Base-by-base conservation (phyloP, 2,329 filamentous ascomycete genomes). In the Rhytidhysteron rufulum region DNA sequence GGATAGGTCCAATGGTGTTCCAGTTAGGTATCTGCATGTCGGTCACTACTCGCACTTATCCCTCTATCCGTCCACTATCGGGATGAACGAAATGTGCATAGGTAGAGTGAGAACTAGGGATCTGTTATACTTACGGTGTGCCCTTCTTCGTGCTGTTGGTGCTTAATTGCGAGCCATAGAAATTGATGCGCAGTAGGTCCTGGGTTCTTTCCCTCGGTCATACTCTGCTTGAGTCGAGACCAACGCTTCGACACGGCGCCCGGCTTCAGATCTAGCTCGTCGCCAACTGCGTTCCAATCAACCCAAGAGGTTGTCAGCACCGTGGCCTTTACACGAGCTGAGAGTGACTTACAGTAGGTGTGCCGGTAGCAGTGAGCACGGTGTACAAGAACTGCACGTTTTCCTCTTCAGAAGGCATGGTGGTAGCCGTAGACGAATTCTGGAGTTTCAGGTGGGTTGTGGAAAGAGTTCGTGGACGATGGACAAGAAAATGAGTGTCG, bases 381-480 rank as follows among this genome's bases (percentile, higher is more conserved):
- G 54, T 32, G 44, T 63, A 63, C 0, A 66, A 45, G 34, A 55
- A 63, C 25, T 54, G 43, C 4, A 53, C 40, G 33, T 63, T 63
- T 17, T 63, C 57, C 6, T 48, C 44, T 4, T 56, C 49, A 5
- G 51, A 49, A 13, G 58, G 55, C 60, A 63, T 65, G 13, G n/a
- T 27, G 15, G n/a, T 16, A n/a, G 13, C 4, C 18, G n/a, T 15
- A 8, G 15, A 18, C n/a, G n/a, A n/a, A n/a, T n/a, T n/a, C n/a
- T n/a, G n/a, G n/a, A n/a, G n/a, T n/a, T n/a, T n/a, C n/a, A n/a
- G n/a, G n/a, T n/a, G n/a, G n/a, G n/a, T n/a, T n/a, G n/a, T n/a
- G n/a, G n/a, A n/a, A n/a, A n/a, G n/a, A n/a, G n/a, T n/a, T n/a
- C n/a, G n/a, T n/a, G n/a, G n/a, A n/a, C n/a, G n/a, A n/a, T n/a